Evolutionary conservation across 2,329 filamentous ascomycete species (phyloP).

Genomic region (Pseudogymnoascus sp.): DNA sequence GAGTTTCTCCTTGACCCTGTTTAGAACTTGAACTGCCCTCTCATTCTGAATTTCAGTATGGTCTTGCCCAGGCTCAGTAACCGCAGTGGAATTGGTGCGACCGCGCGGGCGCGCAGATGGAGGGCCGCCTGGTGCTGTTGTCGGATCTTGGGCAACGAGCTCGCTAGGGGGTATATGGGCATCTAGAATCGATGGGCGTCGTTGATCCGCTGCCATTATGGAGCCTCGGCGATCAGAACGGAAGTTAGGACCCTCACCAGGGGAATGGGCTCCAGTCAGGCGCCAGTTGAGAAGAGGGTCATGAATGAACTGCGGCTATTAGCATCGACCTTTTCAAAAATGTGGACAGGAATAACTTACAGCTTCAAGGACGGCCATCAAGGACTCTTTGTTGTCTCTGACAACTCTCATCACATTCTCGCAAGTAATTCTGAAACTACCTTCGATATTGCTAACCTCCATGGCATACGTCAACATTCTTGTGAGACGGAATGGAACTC

Average conservation of each 20-base stretch:
- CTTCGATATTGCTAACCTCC: slow-evolving; percentile 99
- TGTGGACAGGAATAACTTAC: slow-evolving; percentile 48
- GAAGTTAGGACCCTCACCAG: slow-evolving; percentile 59
- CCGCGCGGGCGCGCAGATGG: slow-evolving; percentile 45
- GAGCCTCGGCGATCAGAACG: slow-evolving; percentile 51
- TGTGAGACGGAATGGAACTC: slow-evolving; percentile 94
- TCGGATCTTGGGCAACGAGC: slow-evolving; percentile 40
- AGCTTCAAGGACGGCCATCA: slow-evolving; percentile 97
- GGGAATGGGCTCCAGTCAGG: slow-evolving; percentile 57
- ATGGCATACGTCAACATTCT: slow-evolving; percentile 99
- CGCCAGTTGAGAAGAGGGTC: slow-evolving; percentile 98
- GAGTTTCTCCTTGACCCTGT: slow-evolving; percentile 89
- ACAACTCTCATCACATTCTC: slow-evolving; percentile 98
- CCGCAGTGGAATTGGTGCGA: slow-evolving; percentile 52
- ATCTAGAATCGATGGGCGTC: slow-evolving; percentile 63
- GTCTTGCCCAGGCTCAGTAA: slow-evolving; percentile 35
- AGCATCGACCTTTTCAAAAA: slow-evolving; percentile 17
- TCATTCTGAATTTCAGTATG: slow-evolving; percentile 81
- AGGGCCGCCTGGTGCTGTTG: slow-evolving; percentile 36
- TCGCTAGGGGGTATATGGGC: slow-evolving; percentile 52
- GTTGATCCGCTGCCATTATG: slow-evolving; percentile 37
- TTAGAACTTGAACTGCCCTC: slow-evolving; percentile 82
- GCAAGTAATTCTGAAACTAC: slow-evolving; percentile 95
- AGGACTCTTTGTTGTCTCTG: slow-evolving; percentile 92
- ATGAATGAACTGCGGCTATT: slow-evolving; percentile 74